Conservation (phyloP, 495 filamentous ascomycete species). For the Aspergillus mulundensis region DNA sequence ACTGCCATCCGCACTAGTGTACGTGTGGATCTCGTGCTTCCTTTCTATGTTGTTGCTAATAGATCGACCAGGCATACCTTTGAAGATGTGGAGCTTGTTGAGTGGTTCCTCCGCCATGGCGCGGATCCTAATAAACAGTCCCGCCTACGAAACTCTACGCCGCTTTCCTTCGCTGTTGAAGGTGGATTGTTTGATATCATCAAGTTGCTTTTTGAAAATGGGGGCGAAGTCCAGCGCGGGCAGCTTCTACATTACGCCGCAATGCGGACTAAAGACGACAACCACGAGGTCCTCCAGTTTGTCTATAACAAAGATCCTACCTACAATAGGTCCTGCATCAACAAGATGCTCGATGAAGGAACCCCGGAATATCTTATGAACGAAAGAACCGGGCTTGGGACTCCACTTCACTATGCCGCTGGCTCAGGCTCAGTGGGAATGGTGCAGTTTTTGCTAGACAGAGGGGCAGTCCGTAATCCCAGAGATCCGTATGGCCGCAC, state of each 20-base stretch:
- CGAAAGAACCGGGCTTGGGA: neutral
- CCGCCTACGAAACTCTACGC: constrained; percentile 2
- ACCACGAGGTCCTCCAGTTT: neutral
- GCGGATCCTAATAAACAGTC: constrained; percentile 3
- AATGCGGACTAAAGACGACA: constrained; percentile 1
- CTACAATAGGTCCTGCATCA: neutral
- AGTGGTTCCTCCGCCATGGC: constrained; percentile 1
- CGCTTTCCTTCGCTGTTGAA: neutral
- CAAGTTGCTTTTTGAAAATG: neutral
- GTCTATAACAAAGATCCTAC: neutral
- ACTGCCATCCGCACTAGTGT: constrained; percentile 4
- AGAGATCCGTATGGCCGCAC: neutral
- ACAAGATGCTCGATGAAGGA: neutral
- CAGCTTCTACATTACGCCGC: constrained; percentile 9
- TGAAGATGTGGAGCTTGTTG: neutral
- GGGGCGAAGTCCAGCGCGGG: neutral
- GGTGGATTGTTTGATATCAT: neutral
- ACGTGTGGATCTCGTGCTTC: neutral
- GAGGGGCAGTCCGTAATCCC: neutral
- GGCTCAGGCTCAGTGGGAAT: neutral
- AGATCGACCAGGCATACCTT: neutral
- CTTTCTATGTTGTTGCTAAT: neutral
- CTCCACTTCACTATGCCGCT: neutral
- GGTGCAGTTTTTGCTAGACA: neutral
- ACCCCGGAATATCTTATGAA: neutral